A percentile compares a stretch with the other conserved stretches of the same genome.
Evolutionary conservation across 768 basidiomycete genomes (phyloP).

Genomic region (Brasilioporus rufonigricans): DNA sequence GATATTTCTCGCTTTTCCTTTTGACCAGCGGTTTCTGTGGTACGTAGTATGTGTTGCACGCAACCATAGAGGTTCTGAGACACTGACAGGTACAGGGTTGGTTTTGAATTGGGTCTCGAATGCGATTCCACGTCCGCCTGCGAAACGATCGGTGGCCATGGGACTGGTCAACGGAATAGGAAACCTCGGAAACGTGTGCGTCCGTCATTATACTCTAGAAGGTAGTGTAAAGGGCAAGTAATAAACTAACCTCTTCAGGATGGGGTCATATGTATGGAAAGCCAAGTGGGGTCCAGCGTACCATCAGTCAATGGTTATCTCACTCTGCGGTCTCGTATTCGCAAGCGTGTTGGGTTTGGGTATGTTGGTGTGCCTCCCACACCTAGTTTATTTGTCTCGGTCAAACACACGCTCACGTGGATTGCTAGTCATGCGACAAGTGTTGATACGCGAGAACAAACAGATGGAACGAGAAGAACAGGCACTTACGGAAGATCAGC

Average conservation of each 20-base stretch:
- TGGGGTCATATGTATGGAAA: no score
- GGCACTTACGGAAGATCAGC: conserved; percentile 41
- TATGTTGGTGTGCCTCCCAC: conserved; percentile 22
- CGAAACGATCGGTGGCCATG: conserved; percentile 51
- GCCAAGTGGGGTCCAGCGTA: neutral
- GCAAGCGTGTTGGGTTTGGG: conserved; percentile 32
- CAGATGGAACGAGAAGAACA: conserved; percentile 49
- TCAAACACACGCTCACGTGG: neutral
- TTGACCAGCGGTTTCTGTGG: conserved; percentile 55
- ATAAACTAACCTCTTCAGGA: neutral
- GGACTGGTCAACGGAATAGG: conserved; percentile 63
- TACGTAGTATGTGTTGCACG: conserved; percentile 7
- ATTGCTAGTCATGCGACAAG: conserved; percentile 38
- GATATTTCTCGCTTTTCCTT: conserved; percentile 63
- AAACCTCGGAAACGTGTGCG: conserved; percentile 59
- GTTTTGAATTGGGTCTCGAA: conserved; percentile 64
- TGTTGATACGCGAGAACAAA: conserved; percentile 50
- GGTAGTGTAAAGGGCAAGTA: neutral
- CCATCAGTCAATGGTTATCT: neutral
- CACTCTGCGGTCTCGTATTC: no score
- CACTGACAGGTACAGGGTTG: conserved; percentile 37
- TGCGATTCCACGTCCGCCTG: conserved; percentile 56
- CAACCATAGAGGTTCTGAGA: neutral
- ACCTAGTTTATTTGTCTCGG: neutral
- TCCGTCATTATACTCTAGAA: neutral